Percentiles rank a stretch among this genome's conserved stretches.
Evolutionary conservation across 495 filamentous ascomycete genomes (phyloP).

Genomic region (Hyphodiscus hymeniophilus): DNA sequence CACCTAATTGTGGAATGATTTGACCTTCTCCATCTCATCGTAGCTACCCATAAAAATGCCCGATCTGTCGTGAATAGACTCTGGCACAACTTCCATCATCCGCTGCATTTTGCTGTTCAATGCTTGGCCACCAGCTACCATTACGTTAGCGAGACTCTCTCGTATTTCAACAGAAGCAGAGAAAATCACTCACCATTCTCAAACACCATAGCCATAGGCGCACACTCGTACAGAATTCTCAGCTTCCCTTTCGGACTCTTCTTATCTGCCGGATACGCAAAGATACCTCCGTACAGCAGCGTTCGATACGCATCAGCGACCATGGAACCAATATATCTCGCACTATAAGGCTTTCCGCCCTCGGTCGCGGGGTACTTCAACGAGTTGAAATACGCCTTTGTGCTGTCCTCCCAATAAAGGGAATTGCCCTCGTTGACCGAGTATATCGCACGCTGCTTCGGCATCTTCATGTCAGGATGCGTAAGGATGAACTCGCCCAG

Average conservation of each 20-base stretch:
- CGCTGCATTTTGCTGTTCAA: slow-evolving; percentile 81
- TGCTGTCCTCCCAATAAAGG: slow-evolving; percentile 86
- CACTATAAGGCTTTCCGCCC: slow-evolving; percentile 83
- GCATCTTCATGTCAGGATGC: slow-evolving; percentile 88
- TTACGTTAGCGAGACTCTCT: background rate
- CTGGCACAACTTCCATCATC: slow-evolving; percentile 82
- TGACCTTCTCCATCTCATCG: slow-evolving; percentile 93
- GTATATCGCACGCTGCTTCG: slow-evolving; percentile 77
- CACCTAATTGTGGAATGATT: slow-evolving; percentile 30
- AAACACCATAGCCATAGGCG: slow-evolving; percentile 98
- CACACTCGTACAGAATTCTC: slow-evolving; percentile 95
- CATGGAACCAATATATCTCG: slow-evolving; percentile 95
- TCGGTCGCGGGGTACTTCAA: slow-evolving; percentile 68
- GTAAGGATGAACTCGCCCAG: slow-evolving; percentile 98
- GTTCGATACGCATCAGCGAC: slow-evolving; percentile 97
- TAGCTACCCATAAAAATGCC: slow-evolving; percentile 95
- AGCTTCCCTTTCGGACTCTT: slow-evolving; percentile 98
- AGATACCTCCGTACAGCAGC: slow-evolving; percentile 89
- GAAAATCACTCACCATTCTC: slow-evolving; percentile 74
- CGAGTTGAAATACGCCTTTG: slow-evolving; percentile 79
- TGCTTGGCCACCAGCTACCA: slow-evolving; percentile 79
- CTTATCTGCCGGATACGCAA: slow-evolving; percentile 95
- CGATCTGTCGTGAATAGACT: slow-evolving; percentile 90
- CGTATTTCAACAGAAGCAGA: background rate
- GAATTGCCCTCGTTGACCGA: slow-evolving; percentile 98